These are phyloP conservation scores for Yamadazyma paraphyllophila DNA, from an alignment of 805 yeast genomes.

Conservation along the genomic window DNA sequence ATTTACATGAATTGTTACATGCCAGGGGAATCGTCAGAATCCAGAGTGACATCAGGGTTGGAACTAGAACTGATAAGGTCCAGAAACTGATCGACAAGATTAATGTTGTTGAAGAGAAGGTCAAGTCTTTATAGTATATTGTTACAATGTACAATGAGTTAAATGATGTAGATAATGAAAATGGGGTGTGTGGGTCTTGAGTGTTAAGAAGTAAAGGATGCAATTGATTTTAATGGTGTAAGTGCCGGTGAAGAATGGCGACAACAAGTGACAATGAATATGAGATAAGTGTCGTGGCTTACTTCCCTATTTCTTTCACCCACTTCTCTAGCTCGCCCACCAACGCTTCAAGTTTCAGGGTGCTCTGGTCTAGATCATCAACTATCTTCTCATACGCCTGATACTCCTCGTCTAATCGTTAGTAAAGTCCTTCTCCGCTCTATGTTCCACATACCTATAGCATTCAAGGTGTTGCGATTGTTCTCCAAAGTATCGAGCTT, in stretches of 20 bases:
- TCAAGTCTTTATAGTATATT: conserved; percentile 12
- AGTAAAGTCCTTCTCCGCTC: neutral
- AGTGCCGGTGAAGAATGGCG: no score
- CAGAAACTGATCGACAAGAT: conserved; percentile 76
- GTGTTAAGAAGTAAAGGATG: no score
- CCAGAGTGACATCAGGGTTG: conserved; percentile 84
- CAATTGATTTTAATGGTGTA: no score
- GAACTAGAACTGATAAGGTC: conserved; percentile 74
- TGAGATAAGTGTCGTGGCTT: no score
- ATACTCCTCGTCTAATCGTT: conserved; percentile 26
- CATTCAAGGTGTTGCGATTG: conserved; percentile 31
- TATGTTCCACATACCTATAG: conserved; percentile 20
- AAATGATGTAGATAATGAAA: conserved; percentile 1
- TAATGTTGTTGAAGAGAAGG: conserved; percentile 57
- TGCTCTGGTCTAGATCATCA: conserved; percentile 31
- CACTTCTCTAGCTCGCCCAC: conserved; percentile 61
- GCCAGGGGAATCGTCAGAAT: conserved; percentile 68
- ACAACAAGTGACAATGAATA: no score
- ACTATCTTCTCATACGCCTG: conserved; percentile 18
- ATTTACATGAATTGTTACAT: conserved; percentile 71
- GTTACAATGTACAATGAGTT: neutral
- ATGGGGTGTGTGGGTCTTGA: no score
- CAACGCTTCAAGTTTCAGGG: conserved; percentile 43
- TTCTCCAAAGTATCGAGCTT: conserved; percentile 42
- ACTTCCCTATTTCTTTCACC: conserved; percentile 30